Conservation (phyloP, 768 basidiomycete species). For the Termitomyces sp. region DNA sequence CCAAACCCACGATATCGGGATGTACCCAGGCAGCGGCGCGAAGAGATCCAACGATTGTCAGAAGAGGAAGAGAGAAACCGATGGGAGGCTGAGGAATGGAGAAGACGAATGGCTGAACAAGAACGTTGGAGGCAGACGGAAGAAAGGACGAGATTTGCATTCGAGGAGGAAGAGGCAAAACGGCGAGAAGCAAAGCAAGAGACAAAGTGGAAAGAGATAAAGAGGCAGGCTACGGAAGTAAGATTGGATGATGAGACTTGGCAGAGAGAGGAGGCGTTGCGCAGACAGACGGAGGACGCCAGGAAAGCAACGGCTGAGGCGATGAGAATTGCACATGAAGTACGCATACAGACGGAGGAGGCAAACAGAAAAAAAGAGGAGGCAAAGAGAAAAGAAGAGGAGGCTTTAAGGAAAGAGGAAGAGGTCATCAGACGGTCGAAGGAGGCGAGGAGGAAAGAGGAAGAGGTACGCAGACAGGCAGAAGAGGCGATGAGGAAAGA, state of each 20-base stretch:
- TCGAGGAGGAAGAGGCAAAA: conserved; percentile 9
- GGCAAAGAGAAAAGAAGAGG: conserved; percentile 15
- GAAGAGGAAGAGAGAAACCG: conserved; percentile 7
- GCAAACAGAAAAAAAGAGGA: conserved; percentile 17
- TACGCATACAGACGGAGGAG: conserved; percentile 13
- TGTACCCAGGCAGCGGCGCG: neutral
- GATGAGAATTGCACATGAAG: conserved; percentile 5
- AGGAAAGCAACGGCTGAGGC: conserved; percentile 18
- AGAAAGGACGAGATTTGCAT: conserved; percentile 2
- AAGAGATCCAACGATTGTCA: neutral
- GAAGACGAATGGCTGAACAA: conserved; percentile 3
- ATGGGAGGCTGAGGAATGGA: conserved; percentile 7
- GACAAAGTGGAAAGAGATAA: conserved; percentile 7
- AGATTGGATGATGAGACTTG: conserved; percentile 11
- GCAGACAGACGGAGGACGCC: conserved; percentile 16
- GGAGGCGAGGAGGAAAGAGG: conserved; percentile 20
- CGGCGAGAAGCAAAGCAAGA: conserved; percentile 6
- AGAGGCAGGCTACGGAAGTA: conserved; percentile 7
- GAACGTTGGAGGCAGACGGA: conserved; percentile 10
- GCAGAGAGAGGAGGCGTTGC: conserved; percentile 15
- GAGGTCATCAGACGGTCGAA: conserved; percentile 20
- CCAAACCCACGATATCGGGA: conserved; percentile 3
- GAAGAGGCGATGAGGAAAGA: conserved; percentile 17
- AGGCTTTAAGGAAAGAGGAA: conserved; percentile 15
- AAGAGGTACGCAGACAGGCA: conserved; percentile 16